Evolutionary conservation across 306 rosid genomes (phyloP), one percentile per base, ranked within the genome.

Genomic region (Geum urbanum): DNA sequence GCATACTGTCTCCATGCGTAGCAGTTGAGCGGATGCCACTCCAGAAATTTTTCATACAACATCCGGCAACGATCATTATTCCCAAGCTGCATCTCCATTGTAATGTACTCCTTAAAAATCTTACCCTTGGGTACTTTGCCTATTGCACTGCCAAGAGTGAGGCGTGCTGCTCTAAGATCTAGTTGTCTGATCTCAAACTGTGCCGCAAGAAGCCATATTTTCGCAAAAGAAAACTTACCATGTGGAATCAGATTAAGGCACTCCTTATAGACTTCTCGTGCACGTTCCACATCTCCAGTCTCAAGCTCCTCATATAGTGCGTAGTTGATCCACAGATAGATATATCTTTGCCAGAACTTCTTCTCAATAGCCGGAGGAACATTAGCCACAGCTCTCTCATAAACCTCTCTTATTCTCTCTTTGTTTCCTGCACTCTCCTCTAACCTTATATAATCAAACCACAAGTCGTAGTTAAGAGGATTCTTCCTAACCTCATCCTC

Each of bases 181-280:
- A 20, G 37, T 15, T 55, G 60, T 55, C 60, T 32, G 4, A 55
- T 20, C 60, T 55, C 60, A 55, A 55, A 20, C 60, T 20, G 9
- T 12, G 60, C 60, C 0, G 60, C 60, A 20, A 55, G 60, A 55
- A 22, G 20, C 60, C 60, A 55, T 20, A 55, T 22, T 55, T 20
- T 55, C 16, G 60, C 60, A 55, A 55, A 9, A 0, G 60, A 55
- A 15, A 55, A 55, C 20, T 55, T 55, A 13, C 22, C 20, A 22
- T 55, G 60, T 19, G 60, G 60, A 22, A 55, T 55, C 37, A 55
- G 60, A 55, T 55, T 55, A 55, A 55, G 60, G 15, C 60, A 55
- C 60, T 55, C 7, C 9, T 15, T 55, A 4, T 55, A 55, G 15
- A 55, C 60, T 7, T 55, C 15, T 22, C 60, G 60, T 20, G 60